Evolutionary conservation across 768 basidiomycete genomes (phyloP).

Genomic region (Phaeotremella skinneri): DNA sequence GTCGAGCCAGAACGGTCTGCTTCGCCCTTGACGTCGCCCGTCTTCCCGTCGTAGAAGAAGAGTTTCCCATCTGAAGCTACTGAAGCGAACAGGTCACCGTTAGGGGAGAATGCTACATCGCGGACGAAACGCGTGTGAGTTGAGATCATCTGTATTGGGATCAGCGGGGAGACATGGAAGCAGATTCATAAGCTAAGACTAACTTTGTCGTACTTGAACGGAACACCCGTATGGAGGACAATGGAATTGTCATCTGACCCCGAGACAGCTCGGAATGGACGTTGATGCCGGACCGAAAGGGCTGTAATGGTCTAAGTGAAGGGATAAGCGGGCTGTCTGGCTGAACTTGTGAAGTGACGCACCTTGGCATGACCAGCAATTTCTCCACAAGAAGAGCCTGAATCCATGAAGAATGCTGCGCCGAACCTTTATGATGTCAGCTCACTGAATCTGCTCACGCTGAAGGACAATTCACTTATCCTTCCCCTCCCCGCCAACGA

Average conservation of each 20-base stretch:
- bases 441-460: background rate
- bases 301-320: conserved; percentile 85
- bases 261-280: conserved; percentile 87
- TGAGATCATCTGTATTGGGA: conserved; percentile 58
- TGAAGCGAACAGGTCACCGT: conserved; percentile 79
- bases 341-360: conserved; percentile 7
- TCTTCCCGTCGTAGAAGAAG: conserved; percentile 86
- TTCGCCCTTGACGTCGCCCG: conserved; percentile 72
- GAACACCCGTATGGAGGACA: conserved; percentile 80
- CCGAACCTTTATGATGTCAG: conserved; percentile 34
- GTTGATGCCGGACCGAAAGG: conserved; percentile 78
- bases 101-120: conserved; percentile 77
- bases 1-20: conserved; percentile 31
- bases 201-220: conserved; percentile 86
- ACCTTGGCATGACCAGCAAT: conserved; percentile 89
- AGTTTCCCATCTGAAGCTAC: conserved; percentile 81
- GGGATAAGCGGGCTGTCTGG: conserved; percentile 5
- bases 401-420: conserved; percentile 51
- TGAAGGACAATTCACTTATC: conserved; percentile 64
- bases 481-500: conserved; percentile 86
- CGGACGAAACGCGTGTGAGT: conserved; percentile 91
- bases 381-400: conserved; percentile 78
- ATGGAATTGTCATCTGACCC: conserved; percentile 79
- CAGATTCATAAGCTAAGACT: background rate
- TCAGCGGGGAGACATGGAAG: conserved; percentile 35